Percentiles rank a stretch among this genome's conserved stretches.
phyloP scores from a whole-genome alignment of 257 asterid genomes.

The Marsdenia floribunda region DNA sequence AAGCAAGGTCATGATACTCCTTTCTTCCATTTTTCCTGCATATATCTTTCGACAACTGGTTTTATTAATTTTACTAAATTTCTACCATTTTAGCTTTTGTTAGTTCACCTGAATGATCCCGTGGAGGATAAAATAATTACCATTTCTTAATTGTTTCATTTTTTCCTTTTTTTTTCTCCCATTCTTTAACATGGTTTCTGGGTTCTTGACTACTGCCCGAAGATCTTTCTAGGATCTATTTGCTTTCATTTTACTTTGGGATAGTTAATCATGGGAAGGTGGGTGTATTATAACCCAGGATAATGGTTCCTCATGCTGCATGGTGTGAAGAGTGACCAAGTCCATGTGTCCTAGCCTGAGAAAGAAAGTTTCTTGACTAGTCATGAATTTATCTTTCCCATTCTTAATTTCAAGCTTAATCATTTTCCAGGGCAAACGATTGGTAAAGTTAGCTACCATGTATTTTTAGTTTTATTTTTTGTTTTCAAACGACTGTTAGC shows the following conservation, averaged over 20 bases:
- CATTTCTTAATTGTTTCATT: not conserved
- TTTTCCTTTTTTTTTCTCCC: not conserved
- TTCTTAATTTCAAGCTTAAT: not conserved
- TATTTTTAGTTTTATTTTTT: no score
- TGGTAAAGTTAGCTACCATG: not conserved
- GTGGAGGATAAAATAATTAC: not conserved
- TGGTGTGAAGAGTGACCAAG: not conserved
- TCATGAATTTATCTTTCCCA: not conserved
- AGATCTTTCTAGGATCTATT: not conserved
- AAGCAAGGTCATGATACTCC: conserved; percentile 38
- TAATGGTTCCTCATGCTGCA: not conserved
- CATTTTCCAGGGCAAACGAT: not conserved
- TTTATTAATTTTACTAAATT: not conserved
- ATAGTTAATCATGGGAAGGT: not conserved
- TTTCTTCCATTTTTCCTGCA: not conserved
- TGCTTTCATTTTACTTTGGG: not conserved
- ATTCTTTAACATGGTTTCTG: not conserved
- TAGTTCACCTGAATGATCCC: not conserved
- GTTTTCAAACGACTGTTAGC: no score
- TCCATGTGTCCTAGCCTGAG: not conserved
- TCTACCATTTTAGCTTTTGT: not conserved
- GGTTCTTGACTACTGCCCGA: not conserved
- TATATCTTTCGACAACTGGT: not conserved
- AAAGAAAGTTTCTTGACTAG: not conserved
- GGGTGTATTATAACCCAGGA: not conserved